Base-by-base conservation (phyloP, 768 basidiomycete species). In the Dentipellis fragilis region DNA sequence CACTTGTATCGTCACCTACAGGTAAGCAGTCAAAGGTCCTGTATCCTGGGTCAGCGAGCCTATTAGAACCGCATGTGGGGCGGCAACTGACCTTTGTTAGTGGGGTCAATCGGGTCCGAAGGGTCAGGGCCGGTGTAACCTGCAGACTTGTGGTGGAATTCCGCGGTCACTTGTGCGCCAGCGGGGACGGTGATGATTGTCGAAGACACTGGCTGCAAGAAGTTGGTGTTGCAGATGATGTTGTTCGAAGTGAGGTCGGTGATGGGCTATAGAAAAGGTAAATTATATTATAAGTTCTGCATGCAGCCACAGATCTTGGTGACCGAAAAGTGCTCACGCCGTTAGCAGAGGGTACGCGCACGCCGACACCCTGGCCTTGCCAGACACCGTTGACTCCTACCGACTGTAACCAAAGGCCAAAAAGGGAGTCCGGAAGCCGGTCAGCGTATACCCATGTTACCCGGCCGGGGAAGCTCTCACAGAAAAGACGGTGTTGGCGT, bases 141-240 rank as follows among this genome's bases (percentile, higher is more conserved):
- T 4, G 64, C 59, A 19, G 80, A 67, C 0, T 71, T 75, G 62
- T 79, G 79, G 57, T 75, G 79, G 70, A 71, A 81, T 57, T 81
- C 75, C 29, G 78, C 74, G 10, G 78, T 77, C 16, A 83, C 73
- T 55, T 70, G 69, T 7, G 77, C 68, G 17, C 81, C 80, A 58
- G 80, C 81, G 0, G 80, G 68, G 8, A 79, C 77, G 11, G 69
- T 67, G 61, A 81, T 78, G 36, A 79, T 62, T 0, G 67, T 66
- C 21, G 64, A 65, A 4, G 76, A 79, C 10, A 79, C 64, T 6
- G 77, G 78, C 55, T 70, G 67, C 52, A 72, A 72, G 64, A 78
- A 77, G 11, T 78, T 80, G 19, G 80, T 79, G 53, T 83, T 83
- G 72, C 81, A 82, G 55, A 81, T 81, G 46, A 77, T 22, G 49